Base-by-base conservation (phyloP, 2,329 filamentous ascomycete species). In the Colletotrichum truncatum region DNA sequence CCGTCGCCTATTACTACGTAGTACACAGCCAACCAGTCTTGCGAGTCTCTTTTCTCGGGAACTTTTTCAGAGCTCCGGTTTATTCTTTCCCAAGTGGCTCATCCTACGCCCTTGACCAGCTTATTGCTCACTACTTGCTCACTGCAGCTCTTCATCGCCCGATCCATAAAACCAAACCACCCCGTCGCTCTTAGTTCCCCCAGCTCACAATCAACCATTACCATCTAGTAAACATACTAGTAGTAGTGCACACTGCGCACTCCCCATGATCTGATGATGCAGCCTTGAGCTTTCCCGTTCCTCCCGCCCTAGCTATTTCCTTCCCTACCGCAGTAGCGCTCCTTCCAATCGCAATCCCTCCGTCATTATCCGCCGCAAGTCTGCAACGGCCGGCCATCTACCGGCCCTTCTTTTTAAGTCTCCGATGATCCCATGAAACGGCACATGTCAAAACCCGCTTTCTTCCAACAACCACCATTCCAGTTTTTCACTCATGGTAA, bases 61-160 rank as follows among this genome's bases (percentile, higher is more conserved):
- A 45, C 55, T 56, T 63, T 63, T 63, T 32, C 16, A 11, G 36
- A 43, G 36, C 23, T 55, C 61, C 57, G 12, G 41, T 60, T 64
- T 34, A 18, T 26, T 23, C 11, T 57, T 23, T 41, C 32, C 54
- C 54, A 51, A 59, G n/a, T n/a, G n/a, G n/a, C n/a, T n/a, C n/a
- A n/a, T n/a, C n/a, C n/a, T n/a, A n/a, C n/a, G n/a, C n/a, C n/a
- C n/a, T n/a, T n/a, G n/a, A n/a, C n/a, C n/a, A n/a, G 45, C 60
- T 45, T 46, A 36, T 45, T 28, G n/a, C 14, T 26, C 28, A 11
- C 51, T 38, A 43, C 26, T 51, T 41, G 23, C 11, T 21, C 25
- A 48, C 53, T 46, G 61, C 55, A 60, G n/a, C n/a, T n/a, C n/a
- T n/a, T 28, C 61, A 60, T 60, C 55, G 56, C 55, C 56, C 61